phyloP scores from a whole-genome alignment of 352 stramenopile genomes.

The Pythium plurisporium region DNA sequence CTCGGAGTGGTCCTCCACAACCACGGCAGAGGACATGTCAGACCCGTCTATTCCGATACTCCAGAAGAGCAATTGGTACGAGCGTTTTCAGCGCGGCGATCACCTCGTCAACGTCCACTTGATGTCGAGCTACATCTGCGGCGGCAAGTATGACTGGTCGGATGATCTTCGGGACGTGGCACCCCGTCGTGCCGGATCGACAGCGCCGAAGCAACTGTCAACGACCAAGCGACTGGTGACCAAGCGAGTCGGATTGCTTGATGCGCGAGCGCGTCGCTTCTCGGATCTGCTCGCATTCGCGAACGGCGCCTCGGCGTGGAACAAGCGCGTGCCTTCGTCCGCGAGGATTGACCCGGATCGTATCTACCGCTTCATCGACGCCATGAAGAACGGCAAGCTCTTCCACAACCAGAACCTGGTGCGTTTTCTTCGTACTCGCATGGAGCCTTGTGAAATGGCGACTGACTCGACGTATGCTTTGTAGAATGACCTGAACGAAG shows the following conservation, averaged over 20 bases:
- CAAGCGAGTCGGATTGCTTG: constrained; percentile 49
- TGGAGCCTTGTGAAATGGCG: neutral
- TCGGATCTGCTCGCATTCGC: constrained; percentile 60
- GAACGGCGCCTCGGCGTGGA: constrained; percentile 64
- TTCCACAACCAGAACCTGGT: constrained; percentile 60
- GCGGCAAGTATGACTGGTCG: constrained; percentile 57
- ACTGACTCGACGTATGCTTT: neutral
- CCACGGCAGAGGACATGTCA: constrained; percentile 37
- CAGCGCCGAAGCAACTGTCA: neutral
- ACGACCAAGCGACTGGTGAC: constrained; percentile 23
- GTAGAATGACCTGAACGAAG: constrained; percentile 78
- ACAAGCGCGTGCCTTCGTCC: constrained; percentile 44
- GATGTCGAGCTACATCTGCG: constrained; percentile 61
- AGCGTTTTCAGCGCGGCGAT: constrained; percentile 28
- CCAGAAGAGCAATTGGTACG: constrained; percentile 46
- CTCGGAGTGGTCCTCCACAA: constrained; percentile 43
- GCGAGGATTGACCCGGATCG: constrained; percentile 47
- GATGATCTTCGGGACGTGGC: constrained; percentile 30
- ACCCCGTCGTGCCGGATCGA: too few relatives aligned
- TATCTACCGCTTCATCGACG: constrained; percentile 67
- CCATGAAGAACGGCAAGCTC: constrained; percentile 54
- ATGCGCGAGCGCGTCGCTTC: constrained; percentile 46
- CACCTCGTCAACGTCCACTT: constrained; percentile 49
- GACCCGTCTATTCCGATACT: neutral
- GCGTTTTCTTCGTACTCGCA: constrained; percentile 3